phyloP scores from a whole-genome alignment of 257 asterid genomes.

The Plantago major region DNA sequence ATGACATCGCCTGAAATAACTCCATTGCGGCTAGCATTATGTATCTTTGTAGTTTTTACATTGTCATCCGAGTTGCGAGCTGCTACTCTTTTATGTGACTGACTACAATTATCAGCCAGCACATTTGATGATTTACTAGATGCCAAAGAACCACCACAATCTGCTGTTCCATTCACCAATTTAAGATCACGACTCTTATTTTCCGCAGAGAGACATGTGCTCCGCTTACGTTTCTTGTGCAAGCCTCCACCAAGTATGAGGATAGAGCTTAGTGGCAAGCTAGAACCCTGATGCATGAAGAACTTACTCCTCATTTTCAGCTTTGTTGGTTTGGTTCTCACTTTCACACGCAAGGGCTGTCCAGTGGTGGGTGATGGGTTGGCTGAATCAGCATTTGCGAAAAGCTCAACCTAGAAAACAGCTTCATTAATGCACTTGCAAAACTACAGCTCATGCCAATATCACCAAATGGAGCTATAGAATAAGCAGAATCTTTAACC shows the following conservation, averaged over 20 bases:
- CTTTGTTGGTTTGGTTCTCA: conserved; percentile 12
- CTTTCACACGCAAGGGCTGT: neutral
- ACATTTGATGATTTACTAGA: conserved; percentile 26
- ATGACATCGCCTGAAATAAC: conserved; percentile 18
- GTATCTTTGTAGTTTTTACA: conserved; percentile 21
- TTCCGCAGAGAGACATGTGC: conserved; percentile 20
- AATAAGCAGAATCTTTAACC: neutral
- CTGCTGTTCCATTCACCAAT: conserved; percentile 20
- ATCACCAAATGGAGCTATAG: neutral
- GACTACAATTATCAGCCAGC: conserved; percentile 9
- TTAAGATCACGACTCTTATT: conserved; percentile 22
- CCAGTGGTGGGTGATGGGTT: neutral
- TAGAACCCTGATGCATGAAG: conserved; percentile 23
- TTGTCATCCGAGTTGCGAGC: conserved; percentile 25
- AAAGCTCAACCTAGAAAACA: conserved; percentile 36
- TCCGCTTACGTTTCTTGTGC: conserved; percentile 39
- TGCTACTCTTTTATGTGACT: conserved; percentile 23
- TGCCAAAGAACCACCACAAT: conserved; percentile 34
- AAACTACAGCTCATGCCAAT: neutral
- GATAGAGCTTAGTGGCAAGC: conserved; percentile 49
- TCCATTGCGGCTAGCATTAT: conserved; percentile 20
- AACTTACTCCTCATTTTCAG: conserved; percentile 26
- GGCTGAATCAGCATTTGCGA: conserved; percentile 24
- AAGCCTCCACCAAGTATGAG: conserved; percentile 47
- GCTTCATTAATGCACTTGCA: conserved; percentile 11